phyloP scores from a whole-genome alignment of 495 filamentous ascomycete species.

The Clohesyomyces aquaticus region DNA sequence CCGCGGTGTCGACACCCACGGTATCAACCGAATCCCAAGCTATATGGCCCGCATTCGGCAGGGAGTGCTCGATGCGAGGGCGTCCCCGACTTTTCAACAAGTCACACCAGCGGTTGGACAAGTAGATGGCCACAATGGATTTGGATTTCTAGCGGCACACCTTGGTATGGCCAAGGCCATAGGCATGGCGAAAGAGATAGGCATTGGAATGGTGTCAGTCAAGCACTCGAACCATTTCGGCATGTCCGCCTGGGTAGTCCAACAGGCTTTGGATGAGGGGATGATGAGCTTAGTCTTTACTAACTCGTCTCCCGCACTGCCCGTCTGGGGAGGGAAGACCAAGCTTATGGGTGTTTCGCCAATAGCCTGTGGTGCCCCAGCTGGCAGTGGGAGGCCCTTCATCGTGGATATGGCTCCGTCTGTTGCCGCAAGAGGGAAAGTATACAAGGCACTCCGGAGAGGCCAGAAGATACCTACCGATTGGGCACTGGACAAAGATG shows the following conservation, averaged over 20 bases:
- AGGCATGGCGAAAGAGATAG: slow-evolving; percentile 64
- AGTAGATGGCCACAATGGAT: slow-evolving; percentile 73
- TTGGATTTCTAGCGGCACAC: slow-evolving; percentile 71
- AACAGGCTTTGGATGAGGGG: slow-evolving; percentile 69
- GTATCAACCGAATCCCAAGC: slow-evolving; percentile 73
- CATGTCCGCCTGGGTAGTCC: slow-evolving; percentile 77
- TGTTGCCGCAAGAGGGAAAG: slow-evolving; percentile 73
- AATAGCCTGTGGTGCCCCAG: slow-evolving; percentile 75
- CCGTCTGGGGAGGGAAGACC: slow-evolving; percentile 68
- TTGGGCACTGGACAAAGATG: slow-evolving; percentile 76
- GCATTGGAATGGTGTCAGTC: slow-evolving; percentile 73
- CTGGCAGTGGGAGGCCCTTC: slow-evolving; percentile 60
- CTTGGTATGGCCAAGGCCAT: slow-evolving; percentile 66
- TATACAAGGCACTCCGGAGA: slow-evolving; percentile 71
- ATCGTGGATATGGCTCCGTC: slow-evolving; percentile 80
- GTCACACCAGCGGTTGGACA: slow-evolving; percentile 69
- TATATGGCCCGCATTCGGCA: slow-evolving; percentile 73
- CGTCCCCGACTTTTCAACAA: slow-evolving; percentile 59
- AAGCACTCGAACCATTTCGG: slow-evolving; percentile 81
- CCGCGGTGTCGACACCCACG: slow-evolving; percentile 77
- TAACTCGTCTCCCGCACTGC: slow-evolving; percentile 74
- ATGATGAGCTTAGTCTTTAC: slow-evolving; percentile 82
- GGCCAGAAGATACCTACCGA: slow-evolving; percentile 74
- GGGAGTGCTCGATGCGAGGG: slow-evolving; percentile 63
- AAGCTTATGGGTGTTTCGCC: slow-evolving; percentile 77